Base-by-base conservation (phyloP, 345 rosid species). In the Carallia pectinifolia region DNA sequence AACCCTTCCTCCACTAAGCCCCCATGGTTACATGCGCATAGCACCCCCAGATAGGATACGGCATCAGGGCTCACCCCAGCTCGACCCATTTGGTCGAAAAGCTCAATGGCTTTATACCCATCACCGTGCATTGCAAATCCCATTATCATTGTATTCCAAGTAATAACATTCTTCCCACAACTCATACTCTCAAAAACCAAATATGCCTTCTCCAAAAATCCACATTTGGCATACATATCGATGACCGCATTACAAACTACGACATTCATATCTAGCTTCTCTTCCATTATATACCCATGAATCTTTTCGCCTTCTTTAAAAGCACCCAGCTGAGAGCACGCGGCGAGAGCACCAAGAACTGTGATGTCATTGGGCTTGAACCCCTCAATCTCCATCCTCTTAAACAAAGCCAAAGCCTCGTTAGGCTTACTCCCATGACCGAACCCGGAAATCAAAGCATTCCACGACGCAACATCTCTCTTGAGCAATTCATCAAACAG, bases 141-240 rank as follows among this genome's bases (percentile, higher is more conserved):
- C 92, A 83, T 91, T 37, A 93, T 83, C 92, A 91, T 93, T 7
- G 96, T 88, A 78, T 93, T 93, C 98, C 97, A 93, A 4, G 97
- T 82, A 63, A 93, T 84, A 69, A 86, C 68, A 77, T 77, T 81
- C 78, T 81, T 86, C 70, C 54, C 55, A 61, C 87, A 70, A 39
- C 47, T 77, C 81, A 91, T 78, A 17, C 76, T 70, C 67, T 81
- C 70, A 69, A 91, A 93, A 29, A 91, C 94, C 68, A 19, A 44
- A 33, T 65, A 84, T 4, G 96, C 94, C 82, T 78, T 85, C 64
- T 88, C 96, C 0, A 86, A 87, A 73, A 87, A 84, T 56, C 97
- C 96, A 1, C 97, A 91, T 70, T 93, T 93, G 0, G 87, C 81
- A 72, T 91, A 93, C 97, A 88, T 91, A 72, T 93, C 97, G 7